Evolutionary conservation across 2,329 filamentous ascomycete species (phyloP).

Genomic region (Blastomyces parvus): DNA sequence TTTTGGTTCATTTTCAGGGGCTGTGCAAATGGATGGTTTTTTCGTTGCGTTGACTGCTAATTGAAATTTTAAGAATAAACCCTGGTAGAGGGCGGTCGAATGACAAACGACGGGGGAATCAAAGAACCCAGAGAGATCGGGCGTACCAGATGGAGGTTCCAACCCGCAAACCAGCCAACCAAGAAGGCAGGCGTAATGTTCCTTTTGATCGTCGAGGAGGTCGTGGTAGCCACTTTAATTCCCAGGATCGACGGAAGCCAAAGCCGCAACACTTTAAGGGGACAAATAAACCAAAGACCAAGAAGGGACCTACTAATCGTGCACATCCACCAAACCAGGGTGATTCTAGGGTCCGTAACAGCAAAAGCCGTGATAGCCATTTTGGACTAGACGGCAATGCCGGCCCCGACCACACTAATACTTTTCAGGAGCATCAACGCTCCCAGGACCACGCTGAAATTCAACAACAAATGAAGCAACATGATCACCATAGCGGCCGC

Average conservation of each 20-base stretch:
- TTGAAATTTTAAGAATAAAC: neutral
- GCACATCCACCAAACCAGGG: neutral
- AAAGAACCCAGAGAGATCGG: slow-evolving; percentile 2
- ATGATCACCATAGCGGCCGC: slow-evolving; percentile 3
- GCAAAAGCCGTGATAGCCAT: neutral
- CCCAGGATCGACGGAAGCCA: slow-evolving; percentile 2
- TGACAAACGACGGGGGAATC: slow-evolving; percentile 3
- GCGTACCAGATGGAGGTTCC: neutral
- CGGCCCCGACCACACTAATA: neutral
- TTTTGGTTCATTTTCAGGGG: neutral
- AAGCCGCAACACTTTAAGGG: slow-evolving; percentile 4
- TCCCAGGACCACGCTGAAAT: neutral
- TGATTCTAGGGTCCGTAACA: neutral
- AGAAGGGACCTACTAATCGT: slow-evolving; percentile 1
- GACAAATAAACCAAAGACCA: neutral
- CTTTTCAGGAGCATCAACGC: neutral
- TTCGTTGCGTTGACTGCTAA: neutral
- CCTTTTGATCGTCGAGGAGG: slow-evolving; percentile 9
- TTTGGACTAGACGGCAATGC: neutral
- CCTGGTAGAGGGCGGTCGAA: neutral
- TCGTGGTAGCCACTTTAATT: slow-evolving; percentile 3
- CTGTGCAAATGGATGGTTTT: neutral
- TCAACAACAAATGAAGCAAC: neutral
- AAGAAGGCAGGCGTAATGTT: neutral
- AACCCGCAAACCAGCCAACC: neutral